These are phyloP conservation scores for Cynanchum wilfordii DNA, from an alignment of 257 asterid genomes.

Conservation along the genomic window DNA sequence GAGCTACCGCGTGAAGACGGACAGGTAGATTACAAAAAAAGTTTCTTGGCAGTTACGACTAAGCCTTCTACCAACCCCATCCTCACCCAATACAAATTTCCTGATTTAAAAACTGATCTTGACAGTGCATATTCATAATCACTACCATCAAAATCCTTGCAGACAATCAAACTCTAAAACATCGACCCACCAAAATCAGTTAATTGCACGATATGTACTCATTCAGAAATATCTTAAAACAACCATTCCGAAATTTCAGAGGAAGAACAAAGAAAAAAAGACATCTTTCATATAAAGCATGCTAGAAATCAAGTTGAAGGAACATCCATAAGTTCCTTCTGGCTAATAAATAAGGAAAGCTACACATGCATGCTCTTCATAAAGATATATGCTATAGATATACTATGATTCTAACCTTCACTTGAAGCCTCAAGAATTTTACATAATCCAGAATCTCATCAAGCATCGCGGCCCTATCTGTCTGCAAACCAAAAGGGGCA, in stretches of 20 bases:
- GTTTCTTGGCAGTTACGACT: neutral
- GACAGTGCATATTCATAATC: neutral
- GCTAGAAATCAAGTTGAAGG: neutral
- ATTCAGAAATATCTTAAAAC: neutral
- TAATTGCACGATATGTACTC: neutral
- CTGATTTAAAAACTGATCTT: neutral
- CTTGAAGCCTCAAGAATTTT: slow-evolving; percentile 85
- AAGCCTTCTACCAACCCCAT: neutral
- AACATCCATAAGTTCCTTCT: neutral
- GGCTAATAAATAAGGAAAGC: neutral
- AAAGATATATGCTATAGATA: neutral
- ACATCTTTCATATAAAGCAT: neutral
- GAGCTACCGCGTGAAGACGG: neutral
- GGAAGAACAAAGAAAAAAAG: neutral
- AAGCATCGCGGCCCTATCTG: slow-evolving; percentile 89
- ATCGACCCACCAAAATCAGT: neutral
- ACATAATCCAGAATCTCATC: slow-evolving; percentile 90
- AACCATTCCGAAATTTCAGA: too few species aligned
- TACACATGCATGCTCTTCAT: neutral
- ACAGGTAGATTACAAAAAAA: neutral
- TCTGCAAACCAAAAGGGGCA: slow-evolving; percentile 36
- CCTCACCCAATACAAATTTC: neutral
- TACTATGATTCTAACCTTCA: slow-evolving; percentile 45
- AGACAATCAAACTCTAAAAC: neutral
- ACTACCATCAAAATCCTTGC: neutral